These are phyloP conservation scores for Hortaea werneckii DNA, from an alignment of 2,329 filamentous ascomycete species.

Conservation along the genomic window DNA sequence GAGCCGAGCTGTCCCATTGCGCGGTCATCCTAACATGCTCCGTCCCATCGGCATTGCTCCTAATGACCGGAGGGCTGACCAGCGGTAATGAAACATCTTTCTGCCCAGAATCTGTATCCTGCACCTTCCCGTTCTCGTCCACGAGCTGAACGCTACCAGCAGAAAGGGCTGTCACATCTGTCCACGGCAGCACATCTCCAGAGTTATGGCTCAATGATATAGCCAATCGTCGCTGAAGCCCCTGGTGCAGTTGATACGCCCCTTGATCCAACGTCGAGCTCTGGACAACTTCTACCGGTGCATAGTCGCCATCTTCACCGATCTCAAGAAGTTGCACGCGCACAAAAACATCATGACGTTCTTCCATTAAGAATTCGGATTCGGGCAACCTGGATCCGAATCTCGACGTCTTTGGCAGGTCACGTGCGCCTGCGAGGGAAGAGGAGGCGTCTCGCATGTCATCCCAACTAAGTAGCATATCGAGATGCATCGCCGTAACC, in stretches of 20 bases:
- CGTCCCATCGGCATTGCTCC: slow-evolving; percentile 81
- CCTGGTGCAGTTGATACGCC: slow-evolving; percentile 90
- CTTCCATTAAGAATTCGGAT: slow-evolving; percentile 84
- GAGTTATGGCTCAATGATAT: slow-evolving; percentile 88
- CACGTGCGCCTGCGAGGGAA: slow-evolving; percentile 28
- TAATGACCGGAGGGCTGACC: slow-evolving; percentile 66
- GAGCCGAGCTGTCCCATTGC: slow-evolving; percentile 93
- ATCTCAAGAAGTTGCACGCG: slow-evolving; percentile 84
- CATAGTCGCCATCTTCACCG: slow-evolving; percentile 80
- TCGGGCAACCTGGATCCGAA: slow-evolving; percentile 63
- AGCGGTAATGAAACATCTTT: slow-evolving; percentile 69
- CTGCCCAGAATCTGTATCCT: slow-evolving; percentile 57
- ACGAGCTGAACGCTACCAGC: slow-evolving; percentile 75
- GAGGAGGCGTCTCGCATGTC: slow-evolving; percentile 74
- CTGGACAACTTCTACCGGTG: slow-evolving; percentile 87
- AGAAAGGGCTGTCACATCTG: slow-evolving; percentile 65
- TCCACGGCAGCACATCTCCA: slow-evolving; percentile 79
- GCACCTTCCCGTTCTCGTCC: slow-evolving; percentile 74
- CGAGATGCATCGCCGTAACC: slow-evolving; percentile 85
- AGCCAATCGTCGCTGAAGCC: slow-evolving; percentile 76
- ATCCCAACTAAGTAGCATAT: slow-evolving; percentile 96
- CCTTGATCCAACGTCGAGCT: slow-evolving; percentile 74
- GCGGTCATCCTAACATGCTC: slow-evolving; percentile 76
- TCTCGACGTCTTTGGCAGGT: slow-evolving; percentile 32
- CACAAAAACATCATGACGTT: slow-evolving; percentile 86